Base-by-base conservation (phyloP, 2,329 filamentous ascomycete genomes). In the Alternaria burnsii region DNA sequence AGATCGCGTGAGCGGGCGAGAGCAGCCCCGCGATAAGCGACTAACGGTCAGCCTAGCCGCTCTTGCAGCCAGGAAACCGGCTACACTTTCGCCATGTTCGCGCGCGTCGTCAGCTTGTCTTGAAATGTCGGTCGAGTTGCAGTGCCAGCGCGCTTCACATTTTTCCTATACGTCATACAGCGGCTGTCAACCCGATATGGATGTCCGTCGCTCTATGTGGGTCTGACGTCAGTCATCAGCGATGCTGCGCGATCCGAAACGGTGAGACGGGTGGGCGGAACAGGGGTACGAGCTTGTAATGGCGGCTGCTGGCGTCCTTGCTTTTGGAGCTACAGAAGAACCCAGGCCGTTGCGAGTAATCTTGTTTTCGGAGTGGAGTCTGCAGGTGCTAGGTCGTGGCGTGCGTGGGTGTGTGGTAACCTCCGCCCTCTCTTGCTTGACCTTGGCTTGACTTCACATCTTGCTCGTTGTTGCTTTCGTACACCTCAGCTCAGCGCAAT, bases 341-440 rank as follows among this genome's bases (percentile, higher is more conserved):
- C 14, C 42, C 58, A 68, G 65, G 56, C 69, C 58, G 61, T 65
- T 51, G 61, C 58, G 32, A 46, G 41, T 67, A 78, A 78, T 78
- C 76, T 75, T 78, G 75, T 75, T 78, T 78, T 75, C 69, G 61
- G 58, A 40, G 52, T 55, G 52, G 52, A 59, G 57, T 36, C 57
- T 42, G 52, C 44, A 26, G 63, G 67, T 60, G 57, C 66, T 52
- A 52, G 56, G 56, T 47, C 56, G 40, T 44, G 51, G 51, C 43
- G 40, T 58, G 55, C 47, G 55, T 57, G 22, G n/a, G 18, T 40
- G 47, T 28, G 42, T 52, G 20, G 50, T 43, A 30, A 30, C 20
- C 28, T 55, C 28, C 40, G 51, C 38, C 41, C 55, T 55, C 59
- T 46, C 59, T 46, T 55, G 48, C 66, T 61, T 66, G 14, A 65